phyloP scores from a whole-genome alignment of 768 basidiomycete species.

The Rhizopogon roseolus region DNA sequence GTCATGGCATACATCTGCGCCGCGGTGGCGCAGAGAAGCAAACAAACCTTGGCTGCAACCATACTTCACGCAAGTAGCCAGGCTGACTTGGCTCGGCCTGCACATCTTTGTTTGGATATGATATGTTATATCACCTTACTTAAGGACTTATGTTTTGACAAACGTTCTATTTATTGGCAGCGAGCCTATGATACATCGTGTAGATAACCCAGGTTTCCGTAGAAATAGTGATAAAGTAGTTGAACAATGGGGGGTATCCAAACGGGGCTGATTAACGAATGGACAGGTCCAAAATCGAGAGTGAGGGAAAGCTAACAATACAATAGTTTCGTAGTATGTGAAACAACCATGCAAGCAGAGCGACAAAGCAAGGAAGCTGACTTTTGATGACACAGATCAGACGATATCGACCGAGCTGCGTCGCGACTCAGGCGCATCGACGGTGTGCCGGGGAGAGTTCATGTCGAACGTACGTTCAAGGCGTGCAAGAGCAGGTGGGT shows the following conservation, averaged over 20 bases:
- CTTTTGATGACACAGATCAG: conserved; percentile 3
- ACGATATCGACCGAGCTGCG: conserved; percentile 13
- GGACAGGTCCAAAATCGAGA: neutral
- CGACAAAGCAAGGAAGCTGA: neutral
- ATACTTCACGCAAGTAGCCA: neutral
- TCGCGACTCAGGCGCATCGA: conserved; percentile 9
- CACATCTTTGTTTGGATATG: too few relatives aligned
- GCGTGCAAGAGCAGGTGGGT: conserved; percentile 7
- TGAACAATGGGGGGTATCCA: conserved; percentile 15
- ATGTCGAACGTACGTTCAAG: conserved; percentile 11
- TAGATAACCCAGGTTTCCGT: conserved; percentile 24
- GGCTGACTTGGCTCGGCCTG: too few relatives aligned
- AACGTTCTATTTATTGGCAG: neutral
- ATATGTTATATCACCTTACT: too few relatives aligned
- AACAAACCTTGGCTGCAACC: neutral
- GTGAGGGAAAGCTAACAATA: conserved; percentile 20
- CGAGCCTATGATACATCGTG: conserved; percentile 15
- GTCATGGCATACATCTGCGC: conserved; percentile 1
- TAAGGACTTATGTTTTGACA: too few relatives aligned
- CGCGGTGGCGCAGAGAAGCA: neutral
- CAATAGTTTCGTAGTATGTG: conserved; percentile 10
- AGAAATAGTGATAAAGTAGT: conserved; percentile 16
- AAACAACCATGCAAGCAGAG: neutral
- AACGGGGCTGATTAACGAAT: neutral
- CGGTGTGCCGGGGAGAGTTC: conserved; percentile 16